Conservation (phyloP, 2,329 filamentous ascomycete genomes). For the Lojkania enalia region DNA sequence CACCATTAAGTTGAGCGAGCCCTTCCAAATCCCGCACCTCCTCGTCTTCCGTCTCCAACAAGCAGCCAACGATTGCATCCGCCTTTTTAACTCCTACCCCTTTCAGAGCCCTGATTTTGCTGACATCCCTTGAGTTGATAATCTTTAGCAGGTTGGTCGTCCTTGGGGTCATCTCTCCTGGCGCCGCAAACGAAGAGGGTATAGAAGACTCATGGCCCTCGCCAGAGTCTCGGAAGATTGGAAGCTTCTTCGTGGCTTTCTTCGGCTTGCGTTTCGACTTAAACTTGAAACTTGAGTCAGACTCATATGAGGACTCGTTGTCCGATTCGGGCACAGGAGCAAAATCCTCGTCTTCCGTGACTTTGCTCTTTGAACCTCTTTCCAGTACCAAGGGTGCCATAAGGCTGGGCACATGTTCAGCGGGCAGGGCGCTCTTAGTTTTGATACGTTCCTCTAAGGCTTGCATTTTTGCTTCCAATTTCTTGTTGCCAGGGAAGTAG, state of each 20-base stretch:
- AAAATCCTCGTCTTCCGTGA: slow-evolving; percentile 49
- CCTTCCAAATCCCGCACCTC: slow-evolving; percentile 48
- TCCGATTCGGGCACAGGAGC: slow-evolving; percentile 41
- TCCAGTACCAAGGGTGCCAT: slow-evolving; percentile 42
- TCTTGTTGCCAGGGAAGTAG: slow-evolving; percentile 83
- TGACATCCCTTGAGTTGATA: slow-evolving; percentile 72
- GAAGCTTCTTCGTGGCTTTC: slow-evolving; percentile 38
- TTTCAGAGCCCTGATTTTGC: slow-evolving; percentile 66
- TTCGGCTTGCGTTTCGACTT: slow-evolving; percentile 45
- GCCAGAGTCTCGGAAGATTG: slow-evolving; percentile 42
- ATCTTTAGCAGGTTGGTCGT: slow-evolving; percentile 68
- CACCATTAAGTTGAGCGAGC: slow-evolving; percentile 53
- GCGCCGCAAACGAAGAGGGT: not conserved
- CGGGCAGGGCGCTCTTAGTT: slow-evolving; percentile 33
- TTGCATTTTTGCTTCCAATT: slow-evolving; percentile 63
- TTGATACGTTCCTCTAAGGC: slow-evolving; percentile 56
- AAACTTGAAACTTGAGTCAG: slow-evolving; percentile 43
- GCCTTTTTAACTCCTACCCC: slow-evolving; percentile 76
- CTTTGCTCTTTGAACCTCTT: slow-evolving; percentile 24
- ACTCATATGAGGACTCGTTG: slow-evolving; percentile 45
- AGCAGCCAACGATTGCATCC: slow-evolving; percentile 53
- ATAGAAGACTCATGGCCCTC: no score
- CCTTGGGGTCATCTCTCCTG: slow-evolving; percentile 54
- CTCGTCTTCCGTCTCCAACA: slow-evolving; percentile 52
- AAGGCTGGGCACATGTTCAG: slow-evolving; percentile 22